A percentile compares a stretch with the other conserved stretches of the same genome.
Conservation (phyloP, 2,329 filamentous ascomycete species). For the Aspergillus chevalieri region DNA sequence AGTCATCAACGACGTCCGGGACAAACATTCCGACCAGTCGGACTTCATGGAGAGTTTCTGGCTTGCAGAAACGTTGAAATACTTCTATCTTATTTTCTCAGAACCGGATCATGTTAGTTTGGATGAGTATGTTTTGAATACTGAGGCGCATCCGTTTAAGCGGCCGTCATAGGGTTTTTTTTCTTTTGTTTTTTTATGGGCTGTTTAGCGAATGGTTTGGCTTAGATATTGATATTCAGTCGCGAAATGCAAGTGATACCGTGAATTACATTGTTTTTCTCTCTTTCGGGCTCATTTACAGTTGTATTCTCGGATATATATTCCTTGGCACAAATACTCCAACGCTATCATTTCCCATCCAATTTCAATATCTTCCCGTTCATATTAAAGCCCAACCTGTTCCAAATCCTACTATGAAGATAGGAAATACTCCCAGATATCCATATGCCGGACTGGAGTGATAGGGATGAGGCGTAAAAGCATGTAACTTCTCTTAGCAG, state of each 20-base stretch:
- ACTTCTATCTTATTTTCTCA: conserved; percentile 41
- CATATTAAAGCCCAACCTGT: no score
- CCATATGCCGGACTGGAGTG: no score
- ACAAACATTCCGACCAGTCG: conserved; percentile 18
- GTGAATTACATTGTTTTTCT: neutral
- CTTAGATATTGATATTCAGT: neutral
- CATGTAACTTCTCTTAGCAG: no score
- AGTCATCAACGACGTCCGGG: conserved; percentile 38
- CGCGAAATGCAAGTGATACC: neutral
- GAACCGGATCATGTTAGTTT: conserved; percentile 35
- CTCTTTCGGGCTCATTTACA: no score
- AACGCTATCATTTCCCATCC: no score
- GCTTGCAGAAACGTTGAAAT: conserved; percentile 42
- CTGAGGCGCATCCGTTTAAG: conserved; percentile 37
- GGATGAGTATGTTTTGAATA: conserved; percentile 42
- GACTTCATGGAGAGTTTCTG: conserved; percentile 43
- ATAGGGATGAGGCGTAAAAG: no score
- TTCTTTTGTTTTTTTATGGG: neutral
- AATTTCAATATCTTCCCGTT: no score
- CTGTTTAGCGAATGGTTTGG: neutral
- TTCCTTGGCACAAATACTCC: no score
- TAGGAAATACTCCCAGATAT: no score
- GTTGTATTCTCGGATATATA: no score
- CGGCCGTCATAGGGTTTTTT: conserved; percentile 9
- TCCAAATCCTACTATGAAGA: no score